Conservation (phyloP, 2,329 filamentous ascomycete genomes). For the Venturiaceae sp. region DNA sequence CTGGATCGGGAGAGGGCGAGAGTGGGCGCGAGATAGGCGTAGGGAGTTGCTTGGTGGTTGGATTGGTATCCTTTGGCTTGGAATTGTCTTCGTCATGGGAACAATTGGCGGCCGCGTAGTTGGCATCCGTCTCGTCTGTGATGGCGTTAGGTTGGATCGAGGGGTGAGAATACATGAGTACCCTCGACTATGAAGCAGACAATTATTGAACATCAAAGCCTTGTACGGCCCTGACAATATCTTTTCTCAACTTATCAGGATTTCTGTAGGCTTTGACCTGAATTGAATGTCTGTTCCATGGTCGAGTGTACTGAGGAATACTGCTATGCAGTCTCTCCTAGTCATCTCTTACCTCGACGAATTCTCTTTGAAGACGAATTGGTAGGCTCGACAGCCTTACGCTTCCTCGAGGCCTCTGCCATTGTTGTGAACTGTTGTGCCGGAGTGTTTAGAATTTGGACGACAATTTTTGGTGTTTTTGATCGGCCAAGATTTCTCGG, state of each 20-base stretch:
- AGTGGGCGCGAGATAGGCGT: neutral
- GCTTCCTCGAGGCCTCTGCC: neutral
- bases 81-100: neutral
- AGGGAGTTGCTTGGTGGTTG: neutral
- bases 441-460: neutral
- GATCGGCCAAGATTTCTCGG: neutral
- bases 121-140: neutral
- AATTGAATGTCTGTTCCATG: too few relatives aligned
- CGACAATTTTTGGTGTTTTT: too few relatives aligned
- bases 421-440: neutral
- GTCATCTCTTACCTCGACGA: slow-evolving; percentile 8
- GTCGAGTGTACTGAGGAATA: too few relatives aligned
- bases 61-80: too few relatives aligned
- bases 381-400: neutral
- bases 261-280: too few relatives aligned
- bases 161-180: neutral
- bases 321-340: too few relatives aligned
- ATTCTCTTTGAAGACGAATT: slow-evolving; percentile 19
- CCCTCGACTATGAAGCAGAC: neutral
- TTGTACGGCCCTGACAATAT: too few relatives aligned
- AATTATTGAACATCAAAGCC: too few relatives aligned
- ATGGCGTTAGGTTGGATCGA: neutral
- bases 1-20: neutral
- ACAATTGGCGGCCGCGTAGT: neutral
- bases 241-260: too few relatives aligned